Conservation (phyloP, 2,329 filamentous ascomycete genomes). For the Calonectria pauciramosa region DNA sequence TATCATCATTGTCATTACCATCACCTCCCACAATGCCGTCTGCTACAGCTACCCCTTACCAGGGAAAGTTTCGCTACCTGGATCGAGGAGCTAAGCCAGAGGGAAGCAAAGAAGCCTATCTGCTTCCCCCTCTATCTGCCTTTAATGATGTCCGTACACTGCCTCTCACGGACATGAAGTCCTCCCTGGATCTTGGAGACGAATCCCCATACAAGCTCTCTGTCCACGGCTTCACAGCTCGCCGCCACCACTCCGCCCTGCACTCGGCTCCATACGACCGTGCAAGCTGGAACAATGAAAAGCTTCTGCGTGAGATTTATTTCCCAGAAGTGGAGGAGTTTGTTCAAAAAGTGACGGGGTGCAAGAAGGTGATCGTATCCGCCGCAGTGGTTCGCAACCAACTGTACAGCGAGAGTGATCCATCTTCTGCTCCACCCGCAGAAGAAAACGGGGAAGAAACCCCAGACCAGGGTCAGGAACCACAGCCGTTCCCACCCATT, state of each 20-base stretch:
- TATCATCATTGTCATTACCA: too few relatives aligned
- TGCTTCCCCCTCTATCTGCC: not conserved
- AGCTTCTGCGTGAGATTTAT: not conserved
- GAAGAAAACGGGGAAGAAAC: not conserved
- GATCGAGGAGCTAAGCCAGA: not conserved
- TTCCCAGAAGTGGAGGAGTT: not conserved
- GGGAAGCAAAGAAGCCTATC: not conserved
- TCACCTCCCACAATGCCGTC: not conserved
- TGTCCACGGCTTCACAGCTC: not conserved
- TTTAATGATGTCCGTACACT: not conserved
- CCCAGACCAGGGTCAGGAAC: not conserved
- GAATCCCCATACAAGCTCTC: slow-evolving; percentile 4
- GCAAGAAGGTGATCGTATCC: slow-evolving; percentile 20
- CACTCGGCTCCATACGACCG: not conserved
- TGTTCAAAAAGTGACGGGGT: slow-evolving; percentile 21
- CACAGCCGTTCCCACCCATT: not conserved
- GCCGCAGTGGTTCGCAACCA: slow-evolving; percentile 21
- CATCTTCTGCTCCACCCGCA: not conserved
- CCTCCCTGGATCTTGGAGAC: not conserved
- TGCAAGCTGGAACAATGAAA: not conserved
- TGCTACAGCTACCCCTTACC: not conserved
- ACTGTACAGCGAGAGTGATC: slow-evolving; percentile 9
- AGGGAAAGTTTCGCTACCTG: not conserved
- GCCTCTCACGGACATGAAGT: not conserved
- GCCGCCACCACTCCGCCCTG: not conserved